phyloP scores from a whole-genome alignment of 345 rosid genomes.

The Citrus reticulata region DNA sequence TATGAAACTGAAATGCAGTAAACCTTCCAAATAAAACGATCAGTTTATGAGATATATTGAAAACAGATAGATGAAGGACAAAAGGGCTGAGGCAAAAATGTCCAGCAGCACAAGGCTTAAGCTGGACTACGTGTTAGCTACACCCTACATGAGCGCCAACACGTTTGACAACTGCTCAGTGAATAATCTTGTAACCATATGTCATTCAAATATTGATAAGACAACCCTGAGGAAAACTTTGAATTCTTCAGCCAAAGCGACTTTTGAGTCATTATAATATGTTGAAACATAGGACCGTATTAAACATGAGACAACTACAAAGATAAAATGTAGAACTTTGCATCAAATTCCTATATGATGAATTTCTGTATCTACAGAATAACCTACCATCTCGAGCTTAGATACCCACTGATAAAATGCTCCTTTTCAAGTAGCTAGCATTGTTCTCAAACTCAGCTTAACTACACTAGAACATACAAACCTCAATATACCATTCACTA shows the following conservation, averaged over 20 bases:
- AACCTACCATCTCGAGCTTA: neutral
- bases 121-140: neutral
- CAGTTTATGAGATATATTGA: too few species aligned
- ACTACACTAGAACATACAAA: neutral
- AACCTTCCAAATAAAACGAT: neutral
- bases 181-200: neutral
- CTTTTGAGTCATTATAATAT: neutral
- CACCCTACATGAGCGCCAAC: neutral
- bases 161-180: neutral
- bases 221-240: neutral
- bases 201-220: neutral
- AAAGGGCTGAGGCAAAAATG: neutral
- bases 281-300: neutral
- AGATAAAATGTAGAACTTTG: neutral
- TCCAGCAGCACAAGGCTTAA: neutral
- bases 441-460: neutral
- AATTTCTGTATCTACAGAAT: neutral
- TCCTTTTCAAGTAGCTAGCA: neutral
- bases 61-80: neutral
- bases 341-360: neutral
- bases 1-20: neutral
- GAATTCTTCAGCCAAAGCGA: neutral
- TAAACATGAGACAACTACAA: too few species aligned
- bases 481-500: neutral
- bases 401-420: neutral